Base-by-base conservation (phyloP, 208 protist genomes). In the Acanthamoeba sp. region DNA sequence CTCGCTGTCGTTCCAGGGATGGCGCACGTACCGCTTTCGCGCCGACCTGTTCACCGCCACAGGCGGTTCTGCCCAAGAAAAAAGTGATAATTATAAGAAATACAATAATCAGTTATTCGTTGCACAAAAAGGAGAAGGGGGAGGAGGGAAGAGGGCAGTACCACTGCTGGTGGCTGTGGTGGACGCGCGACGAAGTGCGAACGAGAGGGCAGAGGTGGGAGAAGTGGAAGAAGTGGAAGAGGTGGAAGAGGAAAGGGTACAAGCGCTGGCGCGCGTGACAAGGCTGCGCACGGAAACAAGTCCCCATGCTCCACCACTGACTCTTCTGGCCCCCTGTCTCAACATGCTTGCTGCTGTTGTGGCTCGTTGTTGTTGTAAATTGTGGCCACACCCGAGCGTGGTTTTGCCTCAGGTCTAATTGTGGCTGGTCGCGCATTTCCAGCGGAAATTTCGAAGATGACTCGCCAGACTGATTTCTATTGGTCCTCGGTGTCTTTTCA, bases 1-100 rank as follows among this genome's bases (percentile, higher is more conserved):
- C 64, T 73, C 64, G 34, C 64, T 73, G 64, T 73, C 64, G 27
- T 73, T 73, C 64, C 64, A 73, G 6, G 64, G 64, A 18, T 73
- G 64, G 1, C 64, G 64, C 64, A 73, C 64, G 34, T 73, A 73
- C n/a, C 64, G 27, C 64, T 73, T 73, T 2, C 64, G 27, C 4
- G 64, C 64, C 64, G 64, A 73, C 64, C 64, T 73, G 64, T 73
- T 73, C 32, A 40, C 64, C 32, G 27, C 29, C 64, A 73, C 32
- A 1, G 27, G 64, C 34, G 64, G 64, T 36, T 73, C 64, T 22
- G 27, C 64, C 3, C 42, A n/a, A n/a, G n/a, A n/a, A n/a, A n/a
- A n/a, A n/a, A n/a, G n/a, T n/a, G n/a, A n/a, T n/a, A n/a, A n/a
- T n/a, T n/a, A n/a, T n/a, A n/a, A n/a, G n/a, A n/a, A n/a, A n/a